These are phyloP conservation scores for Magnusiomyces paraingens DNA, from an alignment of 1,139 yeast species.

Conservation along the genomic window DNA sequence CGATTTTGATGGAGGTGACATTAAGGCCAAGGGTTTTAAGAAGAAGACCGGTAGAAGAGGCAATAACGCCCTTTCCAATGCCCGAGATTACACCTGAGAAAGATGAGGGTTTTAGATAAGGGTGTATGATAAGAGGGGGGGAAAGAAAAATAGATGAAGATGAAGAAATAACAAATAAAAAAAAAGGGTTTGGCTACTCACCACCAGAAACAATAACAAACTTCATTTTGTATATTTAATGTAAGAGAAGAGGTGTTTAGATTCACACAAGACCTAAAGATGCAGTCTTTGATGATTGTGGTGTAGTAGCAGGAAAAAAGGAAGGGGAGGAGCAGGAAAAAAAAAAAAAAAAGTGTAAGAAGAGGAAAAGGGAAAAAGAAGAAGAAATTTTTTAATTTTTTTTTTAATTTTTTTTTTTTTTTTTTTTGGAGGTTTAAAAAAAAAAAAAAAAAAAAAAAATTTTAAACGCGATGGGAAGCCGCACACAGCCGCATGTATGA, in stretches of 20 bases:
- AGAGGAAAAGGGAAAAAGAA: slow-evolving; percentile 4
- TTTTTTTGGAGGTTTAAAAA: not conserved
- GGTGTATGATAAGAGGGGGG: too few relatives aligned
- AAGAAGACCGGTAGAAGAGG: slow-evolving; percentile 93
- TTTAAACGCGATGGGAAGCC: too few relatives aligned
- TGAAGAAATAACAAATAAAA: too few relatives aligned
- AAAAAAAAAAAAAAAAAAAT: slow-evolving; percentile 30
- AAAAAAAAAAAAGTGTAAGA: too few relatives aligned
- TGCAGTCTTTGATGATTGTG: slow-evolving; percentile 7
- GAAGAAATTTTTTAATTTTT: too few relatives aligned
- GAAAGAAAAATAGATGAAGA: too few relatives aligned
- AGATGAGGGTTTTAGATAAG: not conserved
- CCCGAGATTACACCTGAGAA: slow-evolving; percentile 84
- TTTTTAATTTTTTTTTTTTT: too few relatives aligned
- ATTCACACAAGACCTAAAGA: not conserved
- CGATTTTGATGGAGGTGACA: slow-evolving; percentile 95
- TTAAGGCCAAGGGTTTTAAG: slow-evolving; percentile 90
- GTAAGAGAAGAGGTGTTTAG: not conserved
- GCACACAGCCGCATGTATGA: too few relatives aligned
- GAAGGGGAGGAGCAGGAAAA: slow-evolving; percentile 9
- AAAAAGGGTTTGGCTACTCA: slow-evolving; percentile 20
- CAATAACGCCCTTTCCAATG: slow-evolving; percentile 96
- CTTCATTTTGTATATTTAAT: slow-evolving; percentile 50
- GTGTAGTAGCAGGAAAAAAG: slow-evolving; percentile 14
- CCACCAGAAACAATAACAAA: slow-evolving; percentile 98